Percentiles rank a stretch among this genome's conserved stretches.
These are phyloP conservation scores for Verruconis gallopava DNA, from an alignment of 2,329 filamentous ascomycete species.

Conservation along the genomic window DNA sequence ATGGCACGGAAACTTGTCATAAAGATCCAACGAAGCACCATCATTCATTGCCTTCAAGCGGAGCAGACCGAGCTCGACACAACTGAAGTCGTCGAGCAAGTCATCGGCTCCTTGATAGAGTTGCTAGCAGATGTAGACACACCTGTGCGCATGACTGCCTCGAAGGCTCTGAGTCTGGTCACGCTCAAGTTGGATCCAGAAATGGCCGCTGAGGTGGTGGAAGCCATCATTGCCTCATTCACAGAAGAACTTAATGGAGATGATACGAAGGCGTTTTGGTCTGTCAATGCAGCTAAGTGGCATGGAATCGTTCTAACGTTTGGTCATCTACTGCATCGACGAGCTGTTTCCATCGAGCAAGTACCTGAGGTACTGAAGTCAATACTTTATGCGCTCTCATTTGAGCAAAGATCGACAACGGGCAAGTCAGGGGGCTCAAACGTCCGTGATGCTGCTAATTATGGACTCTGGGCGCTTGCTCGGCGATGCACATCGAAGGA, in stretches of 20 bases:
- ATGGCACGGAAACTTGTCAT: constrained; percentile 70
- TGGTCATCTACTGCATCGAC: constrained; percentile 72
- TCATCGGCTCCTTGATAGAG: constrained; percentile 71
- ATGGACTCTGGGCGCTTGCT: constrained; percentile 87
- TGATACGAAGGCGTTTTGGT: constrained; percentile 48
- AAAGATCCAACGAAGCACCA: constrained; percentile 69
- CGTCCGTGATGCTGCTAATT: constrained; percentile 89
- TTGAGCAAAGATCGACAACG: constrained; percentile 76
- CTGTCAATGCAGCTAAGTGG: constrained; percentile 75
- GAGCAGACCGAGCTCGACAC: constrained; percentile 22
- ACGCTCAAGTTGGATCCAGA: constrained; percentile 64
- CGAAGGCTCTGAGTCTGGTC: constrained; percentile 82
- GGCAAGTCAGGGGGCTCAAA: constrained; percentile 80
- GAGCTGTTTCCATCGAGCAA: constrained; percentile 59
- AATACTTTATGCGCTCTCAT: constrained; percentile 66
- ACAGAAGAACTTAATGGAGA: constrained; percentile 38
- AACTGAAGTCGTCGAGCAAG: constrained; percentile 49
- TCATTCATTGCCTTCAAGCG: constrained; percentile 48
- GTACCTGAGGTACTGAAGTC: constrained; percentile 64
- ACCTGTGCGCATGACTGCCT: constrained; percentile 77
- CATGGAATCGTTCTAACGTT: constrained; percentile 84
- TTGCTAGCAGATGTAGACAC: constrained; percentile 77
- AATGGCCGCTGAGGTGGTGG: constrained; percentile 77
- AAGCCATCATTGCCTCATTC: constrained; percentile 63
- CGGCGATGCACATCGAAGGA: constrained; percentile 75